These are phyloP conservation scores for Magnaporthiopsis incrustans DNA, from an alignment of 2,329 filamentous ascomycete genomes.

Conservation along the genomic window DNA sequence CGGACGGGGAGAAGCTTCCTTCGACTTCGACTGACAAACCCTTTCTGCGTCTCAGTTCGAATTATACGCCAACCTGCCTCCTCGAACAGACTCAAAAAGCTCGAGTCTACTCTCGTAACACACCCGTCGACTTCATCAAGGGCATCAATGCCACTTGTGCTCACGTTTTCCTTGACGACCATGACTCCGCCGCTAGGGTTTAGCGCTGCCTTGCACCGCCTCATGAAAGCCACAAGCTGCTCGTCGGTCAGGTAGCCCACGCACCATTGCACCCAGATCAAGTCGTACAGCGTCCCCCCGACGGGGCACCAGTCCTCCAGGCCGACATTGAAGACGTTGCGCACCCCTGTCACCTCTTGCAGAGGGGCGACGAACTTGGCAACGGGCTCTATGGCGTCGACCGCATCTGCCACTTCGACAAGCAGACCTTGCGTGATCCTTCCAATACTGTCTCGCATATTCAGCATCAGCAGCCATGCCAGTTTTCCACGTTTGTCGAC, in stretches of 20 bases:
- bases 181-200: constrained; percentile 41
- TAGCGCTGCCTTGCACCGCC: constrained; percentile 42
- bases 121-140: constrained; percentile 70
- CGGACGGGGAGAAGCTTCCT: constrained; percentile 8
- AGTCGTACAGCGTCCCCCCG: constrained; percentile 51
- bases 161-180: constrained; percentile 76
- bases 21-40: not conserved
- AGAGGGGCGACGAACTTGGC: constrained; percentile 66
- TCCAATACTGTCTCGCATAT: constrained; percentile 54
- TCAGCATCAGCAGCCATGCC: not conserved
- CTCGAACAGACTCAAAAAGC: not conserved
- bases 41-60: constrained; percentile 8
- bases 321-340: constrained; percentile 60
- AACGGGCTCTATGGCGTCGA: constrained; percentile 84
- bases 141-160: constrained; percentile 47
- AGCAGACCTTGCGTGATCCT: constrained; percentile 71
- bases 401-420: constrained; percentile 54
- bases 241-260: constrained; percentile 69
- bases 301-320: constrained; percentile 59
- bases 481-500: too few relatives aligned
- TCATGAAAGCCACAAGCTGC: constrained; percentile 60
- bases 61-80: constrained; percentile 5
- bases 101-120: constrained; percentile 49
- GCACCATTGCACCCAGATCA: constrained; percentile 90
- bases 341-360: constrained; percentile 45